A percentile compares a stretch with the other conserved stretches of the same genome.
These are phyloP conservation scores for Eucalyptus camaldulensis DNA, from an alignment of 345 rosid species.

Conservation along the genomic window DNA sequence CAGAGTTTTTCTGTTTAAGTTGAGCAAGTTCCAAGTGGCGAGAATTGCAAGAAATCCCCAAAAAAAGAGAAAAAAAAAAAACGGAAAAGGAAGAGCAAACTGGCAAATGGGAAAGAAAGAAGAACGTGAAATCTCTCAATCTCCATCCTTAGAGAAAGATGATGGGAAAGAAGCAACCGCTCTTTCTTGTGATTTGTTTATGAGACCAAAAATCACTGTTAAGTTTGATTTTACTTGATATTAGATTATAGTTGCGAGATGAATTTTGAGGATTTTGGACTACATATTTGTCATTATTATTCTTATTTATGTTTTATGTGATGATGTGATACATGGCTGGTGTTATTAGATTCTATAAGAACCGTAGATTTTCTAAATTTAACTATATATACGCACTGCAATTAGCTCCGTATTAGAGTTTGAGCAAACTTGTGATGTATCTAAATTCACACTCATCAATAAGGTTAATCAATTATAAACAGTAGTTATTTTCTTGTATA, in stretches of 20 bases:
- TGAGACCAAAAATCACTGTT: not conserved
- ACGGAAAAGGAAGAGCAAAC: not conserved
- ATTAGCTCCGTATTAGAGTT: not conserved
- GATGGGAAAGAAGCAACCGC: not conserved
- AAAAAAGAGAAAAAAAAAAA: not conserved
- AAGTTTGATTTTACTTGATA: not conserved
- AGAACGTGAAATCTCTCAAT: not conserved
- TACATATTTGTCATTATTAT: not conserved
- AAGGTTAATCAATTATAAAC: no score
- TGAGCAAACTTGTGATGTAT: not conserved
- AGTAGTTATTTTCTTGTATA: not conserved
- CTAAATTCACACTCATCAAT: not conserved
- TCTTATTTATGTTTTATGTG: not conserved
- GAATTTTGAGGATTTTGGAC: not conserved
- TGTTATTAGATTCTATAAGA: not conserved
- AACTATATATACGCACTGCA: not conserved
- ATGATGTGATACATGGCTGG: not conserved
- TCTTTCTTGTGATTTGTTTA: not conserved
- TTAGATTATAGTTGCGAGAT: not conserved
- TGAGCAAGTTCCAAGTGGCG: not conserved
- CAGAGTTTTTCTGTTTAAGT: not conserved
- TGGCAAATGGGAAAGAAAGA: not conserved
- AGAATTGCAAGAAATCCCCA: not conserved
- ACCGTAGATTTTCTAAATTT: not conserved
- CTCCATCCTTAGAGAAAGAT: not conserved